Percentiles rank a stretch among this genome's conserved stretches.
phyloP scores from a whole-genome alignment of 2,329 filamentous ascomycete genomes.

The Rutstroemia sp. region DNA sequence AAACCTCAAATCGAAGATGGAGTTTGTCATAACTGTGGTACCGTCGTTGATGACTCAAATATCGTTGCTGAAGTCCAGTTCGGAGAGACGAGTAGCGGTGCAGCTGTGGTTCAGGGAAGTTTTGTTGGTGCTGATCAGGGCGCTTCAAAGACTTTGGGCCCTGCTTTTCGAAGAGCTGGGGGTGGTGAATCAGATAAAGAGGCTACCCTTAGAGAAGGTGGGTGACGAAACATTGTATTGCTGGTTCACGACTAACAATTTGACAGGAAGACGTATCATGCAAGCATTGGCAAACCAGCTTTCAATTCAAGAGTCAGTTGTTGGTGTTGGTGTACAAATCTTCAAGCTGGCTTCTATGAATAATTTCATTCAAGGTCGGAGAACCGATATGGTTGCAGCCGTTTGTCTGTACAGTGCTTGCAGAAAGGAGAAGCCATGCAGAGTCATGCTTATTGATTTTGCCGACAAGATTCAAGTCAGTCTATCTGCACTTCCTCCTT shows the following conservation, averaged over 20 bases:
- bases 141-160: conserved; percentile 42
- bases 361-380: conserved; percentile 81
- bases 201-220: conserved; percentile 47
- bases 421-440: conserved; percentile 69
- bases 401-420: conserved; percentile 87
- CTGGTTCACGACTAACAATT: not conserved
- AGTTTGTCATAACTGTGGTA: conserved; percentile 78
- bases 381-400: conserved; percentile 77
- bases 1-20: conserved; percentile 56
- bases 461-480: conserved; percentile 65
- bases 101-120: conserved; percentile 83
- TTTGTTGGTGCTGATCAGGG: conserved; percentile 83
- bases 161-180: conserved; percentile 53
- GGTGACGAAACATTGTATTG: conserved; percentile 1
- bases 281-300: conserved; percentile 55
- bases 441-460: conserved; percentile 90
- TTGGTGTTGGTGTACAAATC: conserved; percentile 61
- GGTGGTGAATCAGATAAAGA: conserved; percentile 51
- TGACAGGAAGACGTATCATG: conserved; percentile 42
- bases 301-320: conserved; percentile 52
- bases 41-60: conserved; percentile 74
- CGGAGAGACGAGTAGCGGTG: conserved; percentile 77
- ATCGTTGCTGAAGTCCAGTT: conserved; percentile 92
- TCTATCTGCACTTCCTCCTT: not conserved
- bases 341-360: conserved; percentile 69